phyloP scores from a whole-genome alignment of 169 alveolate genomes.

The Cryptosporidium baileyi region DNA sequence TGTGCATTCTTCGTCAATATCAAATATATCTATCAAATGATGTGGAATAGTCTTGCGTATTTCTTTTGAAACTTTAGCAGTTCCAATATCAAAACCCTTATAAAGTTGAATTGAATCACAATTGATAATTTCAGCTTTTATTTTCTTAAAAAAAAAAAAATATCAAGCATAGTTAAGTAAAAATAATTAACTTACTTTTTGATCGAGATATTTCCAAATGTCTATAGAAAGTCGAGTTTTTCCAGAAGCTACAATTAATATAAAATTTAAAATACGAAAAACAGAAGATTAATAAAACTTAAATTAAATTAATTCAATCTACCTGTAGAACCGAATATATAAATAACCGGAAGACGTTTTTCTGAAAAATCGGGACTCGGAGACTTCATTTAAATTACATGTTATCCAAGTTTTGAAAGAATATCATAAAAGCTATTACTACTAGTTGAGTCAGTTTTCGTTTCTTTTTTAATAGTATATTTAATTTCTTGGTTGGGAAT shows the following conservation, averaged over 20 bases:
- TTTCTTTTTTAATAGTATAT: no score
- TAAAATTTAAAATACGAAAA: neutral
- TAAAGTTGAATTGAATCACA: slow-evolving; percentile 65
- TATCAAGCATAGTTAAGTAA: neutral
- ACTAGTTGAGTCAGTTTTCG: no score
- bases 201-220: slow-evolving; percentile 41
- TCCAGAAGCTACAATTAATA: slow-evolving; percentile 50
- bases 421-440: slow-evolving; percentile 59
- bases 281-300: neutral
- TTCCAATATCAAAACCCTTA: slow-evolving; percentile 64
- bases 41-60: slow-evolving; percentile 23
- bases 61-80: slow-evolving; percentile 53
- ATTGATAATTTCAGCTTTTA: slow-evolving; percentile 48
- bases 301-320: neutral
- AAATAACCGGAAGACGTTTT: slow-evolving; percentile 38
- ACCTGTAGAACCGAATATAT: slow-evolving; percentile 64
- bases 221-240: slow-evolving; percentile 51
- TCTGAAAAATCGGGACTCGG: no score
- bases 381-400: neutral
- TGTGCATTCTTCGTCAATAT: slow-evolving; percentile 36
- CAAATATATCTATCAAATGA: slow-evolving; percentile 46
- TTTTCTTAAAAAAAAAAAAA: neutral
- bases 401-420: slow-evolving; percentile 26
- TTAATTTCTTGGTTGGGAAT: no score
- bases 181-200: slow-evolving; percentile 20